phyloP scores from a whole-genome alignment of 139 green algal species.

The Chlamydomonas incerta region DNA sequence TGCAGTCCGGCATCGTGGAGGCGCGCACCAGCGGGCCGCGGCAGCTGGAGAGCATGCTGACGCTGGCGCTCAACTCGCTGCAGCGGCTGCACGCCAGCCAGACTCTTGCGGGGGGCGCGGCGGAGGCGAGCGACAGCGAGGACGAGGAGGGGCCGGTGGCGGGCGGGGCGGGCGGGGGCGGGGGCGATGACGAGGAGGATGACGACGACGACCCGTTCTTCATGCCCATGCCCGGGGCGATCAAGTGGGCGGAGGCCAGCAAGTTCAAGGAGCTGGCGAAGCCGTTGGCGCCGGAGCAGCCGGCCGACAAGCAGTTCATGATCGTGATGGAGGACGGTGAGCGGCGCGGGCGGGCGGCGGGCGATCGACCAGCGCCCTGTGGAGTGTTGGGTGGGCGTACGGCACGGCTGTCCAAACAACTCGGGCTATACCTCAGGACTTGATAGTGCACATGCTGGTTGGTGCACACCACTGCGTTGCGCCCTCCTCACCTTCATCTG shows the following conservation, averaged over 20 bases:
- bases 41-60: constrained; percentile 13
- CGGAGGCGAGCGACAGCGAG: neutral
- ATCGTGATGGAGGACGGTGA: constrained; percentile 49
- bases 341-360: no score
- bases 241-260: constrained; percentile 54
- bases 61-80: constrained; percentile 47
- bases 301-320: constrained; percentile 49
- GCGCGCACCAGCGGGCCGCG: neutral
- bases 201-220: constrained; percentile 64
- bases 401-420: no score
- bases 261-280: constrained; percentile 59
- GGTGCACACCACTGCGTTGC: no score
- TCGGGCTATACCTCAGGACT: no score
- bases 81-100: constrained; percentile 45
- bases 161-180: neutral
- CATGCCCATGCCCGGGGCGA: constrained; percentile 53
- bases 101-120: neutral
- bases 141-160: neutral
- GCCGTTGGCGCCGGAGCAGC: constrained; percentile 47
- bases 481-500: no score
- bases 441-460: no score
- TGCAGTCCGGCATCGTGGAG: neutral
- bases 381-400: no score
- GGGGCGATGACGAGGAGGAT: constrained; percentile 11
- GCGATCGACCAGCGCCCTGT: no score